These are phyloP conservation scores for Linanthus parryae DNA, from an alignment of 148 eudicot species.

Conservation along the genomic window DNA sequence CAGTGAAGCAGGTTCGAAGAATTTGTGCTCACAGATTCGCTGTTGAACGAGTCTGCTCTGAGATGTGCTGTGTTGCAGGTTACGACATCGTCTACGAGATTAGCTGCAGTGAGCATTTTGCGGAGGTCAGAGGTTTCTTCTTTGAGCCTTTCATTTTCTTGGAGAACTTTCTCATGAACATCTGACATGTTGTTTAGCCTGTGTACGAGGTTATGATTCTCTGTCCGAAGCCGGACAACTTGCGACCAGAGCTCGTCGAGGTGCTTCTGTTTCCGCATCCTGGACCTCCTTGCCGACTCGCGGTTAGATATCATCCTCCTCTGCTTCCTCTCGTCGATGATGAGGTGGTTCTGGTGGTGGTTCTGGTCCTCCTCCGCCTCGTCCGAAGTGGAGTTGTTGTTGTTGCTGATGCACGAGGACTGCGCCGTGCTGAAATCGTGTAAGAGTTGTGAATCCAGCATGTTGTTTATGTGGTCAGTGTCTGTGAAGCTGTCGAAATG, in stretches of 20 bases:
- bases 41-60: constrained; percentile 41
- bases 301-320: constrained; percentile 84
- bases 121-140: constrained; percentile 57
- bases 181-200: constrained; percentile 42
- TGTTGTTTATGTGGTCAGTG: too few species aligned
- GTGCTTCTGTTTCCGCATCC: constrained; percentile 86
- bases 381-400: constrained; percentile 55
- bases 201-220: constrained; percentile 48
- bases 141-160: constrained; percentile 60
- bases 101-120: constrained; percentile 42
- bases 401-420: constrained; percentile 33
- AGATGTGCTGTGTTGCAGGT: constrained; percentile 44
- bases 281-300: constrained; percentile 83
- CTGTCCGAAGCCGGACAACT: constrained; percentile 47
- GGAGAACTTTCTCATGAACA: constrained; percentile 37
- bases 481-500: too few species aligned
- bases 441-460: too few species aligned
- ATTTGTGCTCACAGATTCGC: constrained; percentile 30
- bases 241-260: constrained; percentile 73
- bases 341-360: too few species aligned
- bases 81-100: constrained; percentile 51
- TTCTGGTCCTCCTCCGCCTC: constrained; percentile 38
- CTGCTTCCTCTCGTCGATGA: constrained; percentile 65
- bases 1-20: constrained; percentile 39
- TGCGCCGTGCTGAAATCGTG: constrained; percentile 23